Base-by-base conservation (phyloP, 129 eudicot species). In the Flaveria ramosissima region DNA sequence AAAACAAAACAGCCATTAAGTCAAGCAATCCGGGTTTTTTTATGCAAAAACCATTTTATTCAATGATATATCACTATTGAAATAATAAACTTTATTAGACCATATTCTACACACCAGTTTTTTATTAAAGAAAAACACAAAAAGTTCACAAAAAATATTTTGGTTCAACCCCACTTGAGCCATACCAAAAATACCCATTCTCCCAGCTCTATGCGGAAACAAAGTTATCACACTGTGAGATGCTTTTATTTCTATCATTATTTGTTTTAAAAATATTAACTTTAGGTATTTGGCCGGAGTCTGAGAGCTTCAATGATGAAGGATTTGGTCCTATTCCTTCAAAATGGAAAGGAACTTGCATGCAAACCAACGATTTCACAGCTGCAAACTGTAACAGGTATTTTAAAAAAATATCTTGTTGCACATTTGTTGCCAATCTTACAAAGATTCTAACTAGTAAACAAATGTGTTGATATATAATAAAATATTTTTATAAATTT, bases 261-360 rank as follows among this genome's bases (percentile, higher is more conserved):
- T 59, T n/a, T 19, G 42, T 45, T 53, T 23, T 13, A 16, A 45
- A 62, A 14, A 64, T 63, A 59, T 24, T 32, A 57, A n/a, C 43
- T 53, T 57, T 65, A 91, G 97, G 97, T 41, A 85, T 91, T 64
- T 88, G 97, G 95, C 97, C 97, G 5, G 97, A 91, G 70, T 83
- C 95, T 0, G 76, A 74, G 78, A 91, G 97, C 79, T 91, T 91
- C 82, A 74, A 6, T 65, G 97, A 89, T 60, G 68, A 79, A 26
- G 89, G 71, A 30, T 81, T 88, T 76, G 90, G 92, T 59, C 92
- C 89, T 23, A 73, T 91, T 63, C 95, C 97, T 19, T 55, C 92
- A 32, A 70, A 67, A 59, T 91, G 96, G 98, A 90, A 93, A 70
- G 98, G 98, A 60, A 86, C 79, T 39, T 93, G 98, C 79, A 79